Evolutionary conservation across 140 eudicot genomes (phyloP), one percentile per base, ranked within the genome.

Genomic region (Oenanthe javanica): DNA sequence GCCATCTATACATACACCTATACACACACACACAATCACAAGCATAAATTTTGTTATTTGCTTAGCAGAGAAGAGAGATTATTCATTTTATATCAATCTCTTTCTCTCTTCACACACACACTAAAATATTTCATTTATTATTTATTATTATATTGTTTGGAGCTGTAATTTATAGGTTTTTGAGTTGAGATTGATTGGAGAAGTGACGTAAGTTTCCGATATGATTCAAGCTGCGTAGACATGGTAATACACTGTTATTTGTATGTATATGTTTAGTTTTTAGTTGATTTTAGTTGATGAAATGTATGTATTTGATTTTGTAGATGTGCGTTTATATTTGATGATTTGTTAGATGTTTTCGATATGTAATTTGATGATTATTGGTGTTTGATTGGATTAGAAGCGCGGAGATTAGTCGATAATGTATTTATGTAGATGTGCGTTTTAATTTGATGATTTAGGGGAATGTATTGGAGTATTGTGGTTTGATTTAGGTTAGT

Each of bases 171-270:
- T n/a, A n/a, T n/a, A n/a, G n/a, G n/a, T n/a, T n/a, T n/a, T n/a
- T n/a, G n/a, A 40, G 43, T 40, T 40, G 43, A 3, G 3, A 40
- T 40, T 40, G 72, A 77, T 55, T 42, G 16, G 59, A 13, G 67
- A 77, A 54, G 79, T 1, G 48, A 66, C 47, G 15, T 18, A 50
- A 82, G 86, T 82, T 79, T 80, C 83, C 85, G 94, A 90, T 88
- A 89, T 83, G 90, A 74, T 86, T 88, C 75, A 52, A 77, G 77
- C 67, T 75, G 51, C 59, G 71, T 52, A 64, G 81, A 63, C 1
- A 89, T 89, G 93, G 93, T 87, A 89, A 40, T 10, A 46, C 8
- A 19, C 1, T 23, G 25, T 76, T 0, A 49, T 27, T 51, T 51
- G 13, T 51, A 25, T 77, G 5, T 38, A 55, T 8, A 31, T 31